Evolutionary conservation across 441 rosid genomes (phyloP).

Genomic region (Biscutella laevigata): DNA sequence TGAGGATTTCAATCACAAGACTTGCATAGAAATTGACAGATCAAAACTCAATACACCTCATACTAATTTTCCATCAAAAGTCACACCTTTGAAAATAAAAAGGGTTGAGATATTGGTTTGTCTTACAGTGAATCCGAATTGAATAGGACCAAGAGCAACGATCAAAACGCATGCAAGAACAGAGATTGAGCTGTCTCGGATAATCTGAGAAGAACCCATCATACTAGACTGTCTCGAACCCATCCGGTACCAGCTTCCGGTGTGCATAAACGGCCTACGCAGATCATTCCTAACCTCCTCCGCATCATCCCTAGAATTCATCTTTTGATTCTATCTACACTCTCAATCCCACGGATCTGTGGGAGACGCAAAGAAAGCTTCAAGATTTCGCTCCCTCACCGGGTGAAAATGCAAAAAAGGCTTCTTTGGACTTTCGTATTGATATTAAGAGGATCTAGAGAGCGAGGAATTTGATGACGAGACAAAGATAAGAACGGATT

Average conservation of each 20-base stretch:
- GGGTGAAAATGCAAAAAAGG: not conserved
- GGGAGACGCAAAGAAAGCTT: too few species aligned
- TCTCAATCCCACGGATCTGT: too few species aligned
- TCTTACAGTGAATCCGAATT: conserved; percentile 61
- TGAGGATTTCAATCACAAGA: not conserved
- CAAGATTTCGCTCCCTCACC: not conserved
- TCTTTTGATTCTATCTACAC: conserved; percentile 12
- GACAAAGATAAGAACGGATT: conserved; percentile 13
- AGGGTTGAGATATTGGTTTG: not conserved
- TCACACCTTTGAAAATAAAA: not conserved
- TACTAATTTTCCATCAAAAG: not conserved
- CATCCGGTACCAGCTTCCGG: conserved; percentile 63
- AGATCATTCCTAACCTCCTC: conserved; percentile 46
- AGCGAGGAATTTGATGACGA: conserved; percentile 4
- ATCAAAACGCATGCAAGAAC: conserved; percentile 54
- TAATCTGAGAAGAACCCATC: conserved; percentile 46
- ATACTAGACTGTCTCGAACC: conserved; percentile 50
- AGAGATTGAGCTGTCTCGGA: conserved; percentile 53
- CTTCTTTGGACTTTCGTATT: not conserved
- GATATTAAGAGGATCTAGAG: conserved; percentile 7
- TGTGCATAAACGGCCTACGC: conserved; percentile 50
- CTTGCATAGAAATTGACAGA: not conserved
- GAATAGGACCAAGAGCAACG: conserved; percentile 66
- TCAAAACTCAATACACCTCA: not conserved
- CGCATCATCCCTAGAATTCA: conserved; percentile 55